Evolutionary conservation across 2,329 filamentous ascomycete genomes (phyloP).

Genomic region (Stemphylium lycopersici): DNA sequence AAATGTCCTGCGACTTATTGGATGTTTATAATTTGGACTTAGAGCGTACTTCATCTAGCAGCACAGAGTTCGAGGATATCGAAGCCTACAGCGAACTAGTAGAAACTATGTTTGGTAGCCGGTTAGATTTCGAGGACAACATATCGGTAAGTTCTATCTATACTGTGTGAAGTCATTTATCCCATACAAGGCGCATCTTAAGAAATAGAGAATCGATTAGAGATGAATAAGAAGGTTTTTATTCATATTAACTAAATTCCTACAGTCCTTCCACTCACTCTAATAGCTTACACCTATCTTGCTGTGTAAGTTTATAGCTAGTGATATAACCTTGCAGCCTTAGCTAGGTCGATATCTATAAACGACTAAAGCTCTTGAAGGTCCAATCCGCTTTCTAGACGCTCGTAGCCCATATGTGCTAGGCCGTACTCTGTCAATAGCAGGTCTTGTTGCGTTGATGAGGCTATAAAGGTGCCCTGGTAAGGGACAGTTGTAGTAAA

Average conservation of each 20-base stretch:
- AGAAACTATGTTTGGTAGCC: neutral
- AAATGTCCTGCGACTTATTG: neutral
- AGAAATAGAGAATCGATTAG: neutral
- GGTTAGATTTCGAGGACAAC: neutral
- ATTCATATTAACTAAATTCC: neutral
- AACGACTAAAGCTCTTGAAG: slow-evolving; percentile 3
- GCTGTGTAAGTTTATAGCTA: neutral
- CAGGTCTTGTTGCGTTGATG: neutral
- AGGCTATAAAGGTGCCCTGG: neutral
- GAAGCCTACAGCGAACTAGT: slow-evolving; percentile 1
- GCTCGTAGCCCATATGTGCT: neutral
- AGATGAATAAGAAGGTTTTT: too few relatives aligned
- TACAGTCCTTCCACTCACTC: neutral
- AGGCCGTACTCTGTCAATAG: neutral
- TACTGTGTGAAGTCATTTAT: neutral
- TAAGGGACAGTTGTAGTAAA: neutral
- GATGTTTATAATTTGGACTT: neutral
- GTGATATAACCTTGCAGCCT: neutral
- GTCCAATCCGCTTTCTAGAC: neutral
- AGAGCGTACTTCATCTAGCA: neutral
- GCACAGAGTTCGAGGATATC: slow-evolving; percentile 12
- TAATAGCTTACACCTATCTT: neutral
- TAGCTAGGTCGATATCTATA: neutral
- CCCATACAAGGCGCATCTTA: neutral
- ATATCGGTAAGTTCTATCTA: neutral